These are phyloP conservation scores for Candida coleopterorum DNA, from an alignment of 805 yeast genomes.

Conservation along the genomic window DNA sequence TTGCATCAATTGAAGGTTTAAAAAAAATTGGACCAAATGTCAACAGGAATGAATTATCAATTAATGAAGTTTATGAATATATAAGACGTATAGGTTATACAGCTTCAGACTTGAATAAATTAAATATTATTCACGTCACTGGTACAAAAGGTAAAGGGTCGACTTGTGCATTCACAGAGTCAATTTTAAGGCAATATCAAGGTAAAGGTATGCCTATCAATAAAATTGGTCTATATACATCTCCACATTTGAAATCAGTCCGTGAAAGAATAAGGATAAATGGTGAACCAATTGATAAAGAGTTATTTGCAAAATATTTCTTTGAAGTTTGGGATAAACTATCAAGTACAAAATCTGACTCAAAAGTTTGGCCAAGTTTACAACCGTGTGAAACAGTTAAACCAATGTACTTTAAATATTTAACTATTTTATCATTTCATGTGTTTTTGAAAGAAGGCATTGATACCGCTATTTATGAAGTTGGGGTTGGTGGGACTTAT, in stretches of 20 bases:
- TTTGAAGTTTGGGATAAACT: constrained; percentile 91
- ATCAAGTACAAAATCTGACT: constrained; percentile 52
- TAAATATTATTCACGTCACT: constrained; percentile 86
- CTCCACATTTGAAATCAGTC: constrained; percentile 92
- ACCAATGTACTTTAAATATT: constrained; percentile 90
- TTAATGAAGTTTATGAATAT: constrained; percentile 69
- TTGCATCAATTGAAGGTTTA: constrained; percentile 80
- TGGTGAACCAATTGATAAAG: constrained; percentile 80
- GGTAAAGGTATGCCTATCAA: constrained; percentile 24
- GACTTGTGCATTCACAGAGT: constrained; percentile 89
- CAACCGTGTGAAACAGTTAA: constrained; percentile 67
- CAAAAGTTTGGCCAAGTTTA: constrained; percentile 52
- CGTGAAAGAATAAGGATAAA: constrained; percentile 86
- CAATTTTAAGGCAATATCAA: constrained; percentile 64
- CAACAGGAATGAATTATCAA: constrained; percentile 57
- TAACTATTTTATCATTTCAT: constrained; percentile 88
- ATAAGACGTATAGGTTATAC: constrained; percentile 36
- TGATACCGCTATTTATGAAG: constrained; percentile 93
- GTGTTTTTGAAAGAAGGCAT: constrained; percentile 83
- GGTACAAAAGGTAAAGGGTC: constrained; percentile 99
- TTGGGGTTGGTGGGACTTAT: constrained; percentile 96
- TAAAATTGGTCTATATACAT: constrained; percentile 89
- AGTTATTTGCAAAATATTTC: constrained; percentile 78
- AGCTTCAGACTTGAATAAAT: constrained; percentile 60
- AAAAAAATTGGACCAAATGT: constrained; percentile 59